These are phyloP conservation scores for Cladosporium austrohemisphaericum DNA, from an alignment of 2,329 filamentous ascomycete genomes.

Conservation along the genomic window DNA sequence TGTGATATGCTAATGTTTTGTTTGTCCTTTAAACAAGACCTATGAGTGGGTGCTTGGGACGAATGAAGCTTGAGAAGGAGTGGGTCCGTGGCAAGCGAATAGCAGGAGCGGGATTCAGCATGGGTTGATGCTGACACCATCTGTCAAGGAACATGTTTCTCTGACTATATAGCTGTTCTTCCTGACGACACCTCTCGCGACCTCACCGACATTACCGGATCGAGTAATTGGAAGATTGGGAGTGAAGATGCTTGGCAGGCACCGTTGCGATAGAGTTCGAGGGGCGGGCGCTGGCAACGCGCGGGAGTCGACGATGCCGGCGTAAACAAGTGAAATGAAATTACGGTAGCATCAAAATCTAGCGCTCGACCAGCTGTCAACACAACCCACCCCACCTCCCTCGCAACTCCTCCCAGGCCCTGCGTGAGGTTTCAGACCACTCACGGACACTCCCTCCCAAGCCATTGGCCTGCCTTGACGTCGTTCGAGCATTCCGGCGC, in stretches of 20 bases:
- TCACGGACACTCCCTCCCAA: not conserved
- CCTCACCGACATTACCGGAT: not conserved
- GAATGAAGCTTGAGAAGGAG: too few species aligned
- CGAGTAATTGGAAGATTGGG: not conserved
- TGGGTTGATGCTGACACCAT: too few species aligned
- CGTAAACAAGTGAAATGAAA: conserved; percentile 12
- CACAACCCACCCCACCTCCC: conserved; percentile 3
- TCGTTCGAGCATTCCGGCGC: conserved; percentile 3
- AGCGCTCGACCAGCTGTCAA: conserved; percentile 14
- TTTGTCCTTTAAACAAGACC: not conserved
- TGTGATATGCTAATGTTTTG: not conserved
- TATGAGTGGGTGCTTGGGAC: too few species aligned
- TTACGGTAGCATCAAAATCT: too few species aligned
- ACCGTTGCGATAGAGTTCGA: conserved; percentile 8
- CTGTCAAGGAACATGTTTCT: too few species aligned
- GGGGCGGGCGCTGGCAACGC: not conserved
- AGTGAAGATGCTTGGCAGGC: conserved; percentile 15
- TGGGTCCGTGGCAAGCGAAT: too few species aligned
- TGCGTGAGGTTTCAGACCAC: conserved; percentile 1
- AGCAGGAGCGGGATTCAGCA: too few species aligned
- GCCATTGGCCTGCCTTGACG: conserved; percentile 14
- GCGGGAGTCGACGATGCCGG: conserved; percentile 12
- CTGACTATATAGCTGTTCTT: too few species aligned
- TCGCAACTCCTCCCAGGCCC: not conserved
- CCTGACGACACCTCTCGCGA: too few species aligned